Conservation (phyloP, 2,329 filamentous ascomycete species). For the Thelonectria olida region DNA sequence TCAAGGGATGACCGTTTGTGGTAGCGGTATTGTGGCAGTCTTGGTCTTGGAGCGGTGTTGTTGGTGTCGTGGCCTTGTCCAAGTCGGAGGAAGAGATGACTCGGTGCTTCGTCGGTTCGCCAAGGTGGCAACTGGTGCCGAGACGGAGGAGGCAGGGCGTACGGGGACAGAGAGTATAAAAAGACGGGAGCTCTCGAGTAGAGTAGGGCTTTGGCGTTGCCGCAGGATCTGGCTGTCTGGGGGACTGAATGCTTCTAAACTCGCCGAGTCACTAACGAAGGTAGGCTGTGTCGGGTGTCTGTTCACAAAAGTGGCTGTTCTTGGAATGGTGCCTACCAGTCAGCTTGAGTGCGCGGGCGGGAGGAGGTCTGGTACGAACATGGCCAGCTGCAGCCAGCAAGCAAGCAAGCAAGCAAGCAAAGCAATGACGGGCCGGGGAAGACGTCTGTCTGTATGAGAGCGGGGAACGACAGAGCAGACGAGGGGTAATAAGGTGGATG, state of each 20-base stretch:
- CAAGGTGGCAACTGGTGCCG: constrained; percentile 1
- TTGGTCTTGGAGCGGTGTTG: constrained; percentile 5
- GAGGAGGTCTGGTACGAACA: constrained; percentile 30
- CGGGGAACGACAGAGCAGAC: constrained; percentile 3
- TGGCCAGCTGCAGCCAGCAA: constrained; percentile 27
- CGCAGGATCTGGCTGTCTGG: constrained; percentile 8
- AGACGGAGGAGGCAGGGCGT: background rate
- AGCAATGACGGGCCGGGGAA: constrained; percentile 8
- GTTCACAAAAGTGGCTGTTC: constrained; percentile 38
- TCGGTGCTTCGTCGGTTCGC: constrained; percentile 4
- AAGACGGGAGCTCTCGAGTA: background rate
- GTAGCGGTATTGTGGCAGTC: background rate
- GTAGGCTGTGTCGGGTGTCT: constrained; percentile 35
- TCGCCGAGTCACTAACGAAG: constrained; percentile 20
- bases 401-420: constrained; percentile 12
- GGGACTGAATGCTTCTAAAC: constrained; percentile 2
- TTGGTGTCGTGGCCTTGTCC: background rate
- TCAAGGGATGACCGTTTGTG: constrained; percentile 9
- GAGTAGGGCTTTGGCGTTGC: constrained; percentile 4
- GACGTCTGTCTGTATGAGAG: background rate
- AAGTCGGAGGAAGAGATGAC: constrained; percentile 4
- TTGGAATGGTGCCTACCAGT: constrained; percentile 41
- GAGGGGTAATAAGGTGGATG: background rate
- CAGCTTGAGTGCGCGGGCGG: constrained; percentile 32
- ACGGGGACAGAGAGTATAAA: constrained; percentile 4